Evolutionary conservation across 1,139 yeast genomes (phyloP).

Genomic region (Zygosaccharomyces sapae): DNA sequence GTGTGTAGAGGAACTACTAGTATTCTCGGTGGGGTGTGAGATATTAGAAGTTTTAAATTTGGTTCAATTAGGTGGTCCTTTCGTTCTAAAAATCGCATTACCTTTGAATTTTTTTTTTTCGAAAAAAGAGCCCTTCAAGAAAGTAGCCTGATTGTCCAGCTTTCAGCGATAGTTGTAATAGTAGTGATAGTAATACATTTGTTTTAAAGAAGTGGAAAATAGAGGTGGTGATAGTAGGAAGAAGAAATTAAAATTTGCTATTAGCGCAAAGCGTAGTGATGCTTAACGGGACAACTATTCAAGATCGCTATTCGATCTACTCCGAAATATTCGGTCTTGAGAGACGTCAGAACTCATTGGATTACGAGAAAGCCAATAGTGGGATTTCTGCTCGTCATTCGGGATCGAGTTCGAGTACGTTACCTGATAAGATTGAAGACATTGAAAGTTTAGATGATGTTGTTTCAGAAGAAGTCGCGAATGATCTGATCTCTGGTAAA

Average conservation of each 20-base stretch:
- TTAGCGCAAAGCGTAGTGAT: constrained; percentile 1
- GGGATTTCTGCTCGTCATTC: constrained; percentile 4
- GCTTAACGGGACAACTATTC: constrained; percentile 11
- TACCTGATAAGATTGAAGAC: constrained; percentile 28
- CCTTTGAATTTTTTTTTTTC: not conserved
- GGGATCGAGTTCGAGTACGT: constrained; percentile 2
- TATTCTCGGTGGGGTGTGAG: not conserved
- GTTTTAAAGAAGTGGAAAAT: not conserved
- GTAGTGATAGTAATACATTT: not conserved
- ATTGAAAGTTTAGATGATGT: constrained; percentile 21
- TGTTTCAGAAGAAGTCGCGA: constrained; percentile 21
- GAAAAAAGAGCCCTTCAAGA: not conserved
- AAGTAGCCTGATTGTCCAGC: not conserved
- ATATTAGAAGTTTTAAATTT: not conserved
- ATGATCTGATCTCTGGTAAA: constrained; percentile 17
- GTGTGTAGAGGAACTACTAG: not conserved
- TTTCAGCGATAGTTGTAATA: not conserved
- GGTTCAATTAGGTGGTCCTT: constrained; percentile 5
- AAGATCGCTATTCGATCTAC: constrained; percentile 19
- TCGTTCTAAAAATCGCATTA: not conserved
- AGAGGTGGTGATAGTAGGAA: not conserved
- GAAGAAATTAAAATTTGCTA: not conserved
- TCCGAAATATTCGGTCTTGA: constrained; percentile 30
- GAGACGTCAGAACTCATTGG: constrained; percentile 23
- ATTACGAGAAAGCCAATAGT: constrained; percentile 1